Evolutionary conservation across 164 flowering plant genomes (phyloP).

Genomic region (Vitis vinifera): ASM3070453v1 NC_081818.1:28856001-28856500

Average conservation of each 20-base stretch:
- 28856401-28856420: not conserved
- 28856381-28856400: too few relatives aligned
- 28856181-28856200: not conserved
- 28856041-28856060: too few relatives aligned
- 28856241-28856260: not conserved
- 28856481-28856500: not conserved
- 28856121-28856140: not conserved
- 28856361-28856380: too few relatives aligned
- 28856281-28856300: too few relatives aligned
- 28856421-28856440: not conserved
- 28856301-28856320: too few relatives aligned
- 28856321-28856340: too few relatives aligned
- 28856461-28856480: not conserved
- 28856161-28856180: conserved; percentile 8
- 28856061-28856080: too few relatives aligned
- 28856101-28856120: too few relatives aligned
- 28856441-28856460: not conserved
- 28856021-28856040: too few relatives aligned
- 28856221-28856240: not conserved
- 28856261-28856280: not conserved
- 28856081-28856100: too few relatives aligned
- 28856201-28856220: not conserved
- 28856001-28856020: not conserved
- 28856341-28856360: too few relatives aligned
- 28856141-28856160: conserved; percentile 9